Conservation (phyloP, 257 asterid species). For the Nicotiana benthamiana region DNA sequence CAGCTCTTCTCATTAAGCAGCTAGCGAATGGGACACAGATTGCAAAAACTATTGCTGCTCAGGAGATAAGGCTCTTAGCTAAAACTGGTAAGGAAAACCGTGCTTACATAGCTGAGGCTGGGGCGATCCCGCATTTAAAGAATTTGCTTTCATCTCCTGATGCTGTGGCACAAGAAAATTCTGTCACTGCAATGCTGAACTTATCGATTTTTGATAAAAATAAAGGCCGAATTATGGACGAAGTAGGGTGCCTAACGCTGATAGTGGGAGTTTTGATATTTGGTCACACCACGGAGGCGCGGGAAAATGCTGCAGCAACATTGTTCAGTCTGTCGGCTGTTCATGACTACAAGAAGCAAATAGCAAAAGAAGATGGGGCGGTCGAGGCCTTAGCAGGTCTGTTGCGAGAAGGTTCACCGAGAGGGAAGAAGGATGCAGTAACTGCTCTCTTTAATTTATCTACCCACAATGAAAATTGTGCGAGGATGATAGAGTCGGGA, state of each 20-base stretch:
- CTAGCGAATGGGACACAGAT: constrained; percentile 50
- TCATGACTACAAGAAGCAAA: constrained; percentile 70
- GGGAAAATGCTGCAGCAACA: constrained; percentile 94
- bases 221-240: constrained; percentile 66
- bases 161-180: constrained; percentile 76
- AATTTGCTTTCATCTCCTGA: constrained; percentile 46
- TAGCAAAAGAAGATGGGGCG: constrained; percentile 69
- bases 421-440: constrained; percentile 91
- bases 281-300: constrained; percentile 74
- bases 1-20: constrained; percentile 48
- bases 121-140: constrained; percentile 67
- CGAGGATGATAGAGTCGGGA: constrained; percentile 69
- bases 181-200: constrained; percentile 83
- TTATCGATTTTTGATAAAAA: constrained; percentile 79
- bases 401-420: constrained; percentile 58
- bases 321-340: constrained; percentile 89
- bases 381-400: constrained; percentile 58
- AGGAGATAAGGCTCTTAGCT: constrained; percentile 73
- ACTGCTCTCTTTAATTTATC: constrained; percentile 77
- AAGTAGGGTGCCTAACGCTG: constrained; percentile 59
- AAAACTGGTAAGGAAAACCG: constrained; percentile 71
- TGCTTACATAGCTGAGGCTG: constrained; percentile 78
- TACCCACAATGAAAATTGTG: constrained; percentile 61
- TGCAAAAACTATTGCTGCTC: constrained; percentile 67
- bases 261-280: constrained; percentile 57